Conservation (phyloP, 306 rosid species). For the Mucuna pruriens region DNA sequence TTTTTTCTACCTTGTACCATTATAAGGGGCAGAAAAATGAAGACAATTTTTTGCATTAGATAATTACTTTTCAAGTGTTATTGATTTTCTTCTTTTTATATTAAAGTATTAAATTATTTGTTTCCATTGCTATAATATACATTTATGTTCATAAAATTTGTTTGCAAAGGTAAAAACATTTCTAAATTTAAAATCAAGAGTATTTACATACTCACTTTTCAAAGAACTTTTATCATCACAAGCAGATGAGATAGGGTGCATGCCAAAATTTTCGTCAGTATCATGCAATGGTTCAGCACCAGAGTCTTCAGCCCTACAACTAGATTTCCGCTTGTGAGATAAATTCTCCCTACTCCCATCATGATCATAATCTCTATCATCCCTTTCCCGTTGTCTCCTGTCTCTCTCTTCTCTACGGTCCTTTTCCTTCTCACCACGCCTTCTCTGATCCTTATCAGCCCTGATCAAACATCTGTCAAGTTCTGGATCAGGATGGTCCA, state of each 20-base stretch:
- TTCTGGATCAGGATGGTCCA: constrained; percentile 83
- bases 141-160: neutral
- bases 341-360: constrained; percentile 67
- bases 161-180: neutral
- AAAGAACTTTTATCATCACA: constrained; percentile 75
- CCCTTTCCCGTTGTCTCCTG: constrained; percentile 66
- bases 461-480: constrained; percentile 71
- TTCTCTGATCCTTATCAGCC: constrained; percentile 78
- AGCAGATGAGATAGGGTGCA: constrained; percentile 62
- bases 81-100: neutral
- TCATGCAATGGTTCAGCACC: constrained; percentile 69
- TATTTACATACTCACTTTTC: constrained; percentile 70
- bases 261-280: constrained; percentile 68
- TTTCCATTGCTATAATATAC: constrained; percentile 17
- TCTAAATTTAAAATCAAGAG: constrained; percentile 1
- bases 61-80: neutral
- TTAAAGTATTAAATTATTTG: neutral
- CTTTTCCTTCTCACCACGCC: constrained; percentile 79
- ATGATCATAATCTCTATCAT: constrained; percentile 78
- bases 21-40: neutral
- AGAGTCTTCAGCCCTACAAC: constrained; percentile 63
- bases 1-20: neutral
- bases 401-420: constrained; percentile 77
- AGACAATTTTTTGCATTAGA: neutral
- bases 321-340: constrained; percentile 68